A percentile compares a stretch with the other conserved stretches of the same genome.
These are phyloP conservation scores for Microthlaspi erraticum DNA, from an alignment of 345 rosid genomes.

Conservation along the genomic window DNA sequence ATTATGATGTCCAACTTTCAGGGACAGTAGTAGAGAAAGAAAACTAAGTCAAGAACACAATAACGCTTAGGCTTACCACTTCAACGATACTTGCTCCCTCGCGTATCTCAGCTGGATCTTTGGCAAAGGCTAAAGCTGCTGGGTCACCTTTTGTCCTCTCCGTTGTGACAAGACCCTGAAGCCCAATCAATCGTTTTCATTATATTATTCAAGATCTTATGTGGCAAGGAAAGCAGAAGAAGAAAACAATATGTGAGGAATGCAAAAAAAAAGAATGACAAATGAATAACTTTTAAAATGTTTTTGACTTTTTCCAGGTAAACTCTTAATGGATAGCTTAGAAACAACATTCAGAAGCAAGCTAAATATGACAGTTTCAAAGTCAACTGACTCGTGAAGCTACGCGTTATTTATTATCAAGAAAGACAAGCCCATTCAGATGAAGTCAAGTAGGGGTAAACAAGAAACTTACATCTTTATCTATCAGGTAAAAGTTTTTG, in stretches of 20 bases:
- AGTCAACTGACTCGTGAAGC: slow-evolving; percentile 33
- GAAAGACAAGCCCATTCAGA: slow-evolving; percentile 13
- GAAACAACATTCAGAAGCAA: slow-evolving; percentile 30
- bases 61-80: slow-evolving; percentile 67
- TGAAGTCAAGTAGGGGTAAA: slow-evolving; percentile 23
- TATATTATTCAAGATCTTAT: slow-evolving; percentile 17
- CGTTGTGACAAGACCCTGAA: slow-evolving; percentile 92
- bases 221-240: slow-evolving; percentile 21
- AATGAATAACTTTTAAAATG: slow-evolving; percentile 15
- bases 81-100: slow-evolving; percentile 88
- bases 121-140: slow-evolving; percentile 85
- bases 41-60: slow-evolving; percentile 18
- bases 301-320: slow-evolving; percentile 29
- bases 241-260: slow-evolving; percentile 25
- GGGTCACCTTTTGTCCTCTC: slow-evolving; percentile 89
- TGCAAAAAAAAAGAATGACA: slow-evolving; percentile 1
- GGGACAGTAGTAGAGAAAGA: slow-evolving; percentile 8
- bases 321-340: slow-evolving; percentile 16
- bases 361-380: slow-evolving; percentile 31
- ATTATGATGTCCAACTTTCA: background rate
- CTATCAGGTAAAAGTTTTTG: slow-evolving; percentile 73
- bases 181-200: slow-evolving; percentile 36
- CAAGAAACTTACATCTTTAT: slow-evolving; percentile 80
- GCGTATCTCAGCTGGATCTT: slow-evolving; percentile 62
- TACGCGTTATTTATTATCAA: slow-evolving; percentile 8